Conservation (phyloP, 495 filamentous ascomycete species). For the Aspergillus biplanus region DNA sequence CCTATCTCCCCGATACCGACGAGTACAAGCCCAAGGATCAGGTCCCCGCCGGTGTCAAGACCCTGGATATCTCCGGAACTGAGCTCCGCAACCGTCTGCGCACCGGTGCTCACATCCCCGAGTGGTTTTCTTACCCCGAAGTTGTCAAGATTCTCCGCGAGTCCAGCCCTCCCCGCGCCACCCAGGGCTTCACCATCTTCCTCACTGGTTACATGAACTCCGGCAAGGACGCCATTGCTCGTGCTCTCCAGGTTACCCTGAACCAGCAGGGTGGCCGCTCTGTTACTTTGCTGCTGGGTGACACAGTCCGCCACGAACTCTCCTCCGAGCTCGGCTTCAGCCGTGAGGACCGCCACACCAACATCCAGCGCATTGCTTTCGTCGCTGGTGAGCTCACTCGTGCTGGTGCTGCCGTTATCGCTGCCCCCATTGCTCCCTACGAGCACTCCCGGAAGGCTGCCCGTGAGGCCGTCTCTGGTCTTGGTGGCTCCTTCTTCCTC, state of each 20-base stretch:
- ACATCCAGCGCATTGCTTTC: constrained; percentile 95
- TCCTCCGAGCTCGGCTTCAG: constrained; percentile 96
- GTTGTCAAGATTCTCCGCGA: constrained; percentile 94
- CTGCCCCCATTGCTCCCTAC: constrained; percentile 95
- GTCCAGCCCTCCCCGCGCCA: constrained; percentile 84
- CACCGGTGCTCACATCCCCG: constrained; percentile 90
- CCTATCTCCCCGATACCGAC: constrained; percentile 94
- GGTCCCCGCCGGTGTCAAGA: constrained; percentile 80
- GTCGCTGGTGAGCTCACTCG: constrained; percentile 93
- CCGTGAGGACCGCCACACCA: constrained; percentile 88
- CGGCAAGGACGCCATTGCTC: constrained; percentile 94
- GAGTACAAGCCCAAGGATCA: constrained; percentile 93
- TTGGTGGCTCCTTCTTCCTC: constrained; percentile 85
- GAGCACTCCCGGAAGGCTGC: constrained; percentile 75
- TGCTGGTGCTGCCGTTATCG: constrained; percentile 93
- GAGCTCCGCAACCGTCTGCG: constrained; percentile 90
- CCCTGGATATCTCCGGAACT: constrained; percentile 95
- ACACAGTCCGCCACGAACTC: constrained; percentile 91
- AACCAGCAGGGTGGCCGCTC: constrained; percentile 98
- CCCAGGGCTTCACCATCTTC: constrained; percentile 98
- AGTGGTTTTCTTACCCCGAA: constrained; percentile 99
- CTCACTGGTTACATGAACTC: constrained; percentile 95
- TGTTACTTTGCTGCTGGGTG: constrained; percentile 90
- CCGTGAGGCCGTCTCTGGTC: constrained; percentile 78
- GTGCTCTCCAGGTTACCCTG: constrained; percentile 93